Evolutionary conservation across 371 early-diverging fungal genomes (phyloP).

Genomic region (Mucor mucedo): DNA sequence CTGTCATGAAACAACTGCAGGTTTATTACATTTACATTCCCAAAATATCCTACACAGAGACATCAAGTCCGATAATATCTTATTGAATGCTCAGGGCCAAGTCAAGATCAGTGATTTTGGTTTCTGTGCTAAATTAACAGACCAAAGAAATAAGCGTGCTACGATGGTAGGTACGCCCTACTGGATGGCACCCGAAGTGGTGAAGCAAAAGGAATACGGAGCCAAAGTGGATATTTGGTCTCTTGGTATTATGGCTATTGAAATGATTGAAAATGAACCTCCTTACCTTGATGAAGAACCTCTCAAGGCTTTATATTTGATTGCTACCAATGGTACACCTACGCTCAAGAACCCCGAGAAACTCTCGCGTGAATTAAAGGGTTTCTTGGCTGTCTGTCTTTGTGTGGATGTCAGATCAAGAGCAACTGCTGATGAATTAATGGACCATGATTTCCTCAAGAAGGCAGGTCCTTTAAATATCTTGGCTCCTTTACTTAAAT

Average conservation of each 20-base stretch:
- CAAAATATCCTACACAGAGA: constrained; percentile 95
- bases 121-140: constrained; percentile 92
- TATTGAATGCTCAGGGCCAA: constrained; percentile 83
- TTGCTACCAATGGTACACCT: constrained; percentile 97
- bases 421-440: constrained; percentile 81
- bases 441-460: constrained; percentile 78
- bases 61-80: constrained; percentile 95
- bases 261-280: constrained; percentile 97
- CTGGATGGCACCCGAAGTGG: constrained; percentile 95
- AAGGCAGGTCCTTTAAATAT: constrained; percentile 60
- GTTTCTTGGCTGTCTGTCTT: constrained; percentile 86
- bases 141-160: constrained; percentile 85
- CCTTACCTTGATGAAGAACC: constrained; percentile 97
- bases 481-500: constrained; percentile 61
- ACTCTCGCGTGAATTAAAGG: constrained; percentile 80
- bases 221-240: constrained; percentile 94
- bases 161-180: constrained; percentile 98
- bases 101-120: constrained; percentile 95
- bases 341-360: constrained; percentile 87
- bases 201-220: constrained; percentile 89
- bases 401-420: constrained; percentile 90
- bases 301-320: constrained; percentile 92
- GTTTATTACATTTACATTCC: constrained; percentile 89
- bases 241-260: constrained; percentile 94
- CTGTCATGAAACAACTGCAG: constrained; percentile 86